Evolutionary conservation across 2,329 filamentous ascomycete genomes (phyloP).

Genomic region (Exophiala lecanii-corni): DNA sequence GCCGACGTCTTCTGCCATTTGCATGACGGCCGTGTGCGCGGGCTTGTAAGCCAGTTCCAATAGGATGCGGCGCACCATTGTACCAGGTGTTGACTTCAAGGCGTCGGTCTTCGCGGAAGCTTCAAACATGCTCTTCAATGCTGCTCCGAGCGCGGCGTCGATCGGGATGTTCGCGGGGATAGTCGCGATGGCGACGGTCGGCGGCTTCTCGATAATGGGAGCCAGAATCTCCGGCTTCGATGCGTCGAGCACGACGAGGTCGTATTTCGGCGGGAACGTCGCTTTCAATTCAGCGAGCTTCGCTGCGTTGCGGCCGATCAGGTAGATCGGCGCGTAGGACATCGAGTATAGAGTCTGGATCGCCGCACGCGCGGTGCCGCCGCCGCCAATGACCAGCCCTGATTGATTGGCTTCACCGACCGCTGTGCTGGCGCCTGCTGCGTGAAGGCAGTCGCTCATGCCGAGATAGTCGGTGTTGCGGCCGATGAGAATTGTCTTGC

Average conservation of each 20-base stretch:
- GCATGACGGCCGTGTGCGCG: slow-evolving; percentile 74
- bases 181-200: slow-evolving; percentile 1
- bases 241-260: slow-evolving; percentile 60
- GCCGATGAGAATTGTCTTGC: slow-evolving; percentile 59
- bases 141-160: slow-evolving; percentile 63
- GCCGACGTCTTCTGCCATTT: slow-evolving; percentile 61
- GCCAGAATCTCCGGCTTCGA: slow-evolving; percentile 41
- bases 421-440: slow-evolving; percentile 56
- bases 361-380: slow-evolving; percentile 86
- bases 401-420: slow-evolving; percentile 40
- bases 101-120: slow-evolving; percentile 1
- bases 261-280: slow-evolving; percentile 69
- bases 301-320: slow-evolving; percentile 69
- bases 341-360: slow-evolving; percentile 83
- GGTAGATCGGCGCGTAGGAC: slow-evolving; percentile 78
- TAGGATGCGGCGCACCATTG: slow-evolving; percentile 36
- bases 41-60: slow-evolving; percentile 98
- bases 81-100: not conserved
- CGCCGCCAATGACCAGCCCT: slow-evolving; percentile 82
- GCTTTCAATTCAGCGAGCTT: slow-evolving; percentile 65
- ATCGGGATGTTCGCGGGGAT: slow-evolving; percentile 86
- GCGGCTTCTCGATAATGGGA: slow-evolving; percentile 26
- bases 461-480: slow-evolving; percentile 96
- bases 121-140: slow-evolving; percentile 54
- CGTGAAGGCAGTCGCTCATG: slow-evolving; percentile 74